Conservation (phyloP, 768 basidiomycete species). For the Mycena olivaceomarginata region DNA sequence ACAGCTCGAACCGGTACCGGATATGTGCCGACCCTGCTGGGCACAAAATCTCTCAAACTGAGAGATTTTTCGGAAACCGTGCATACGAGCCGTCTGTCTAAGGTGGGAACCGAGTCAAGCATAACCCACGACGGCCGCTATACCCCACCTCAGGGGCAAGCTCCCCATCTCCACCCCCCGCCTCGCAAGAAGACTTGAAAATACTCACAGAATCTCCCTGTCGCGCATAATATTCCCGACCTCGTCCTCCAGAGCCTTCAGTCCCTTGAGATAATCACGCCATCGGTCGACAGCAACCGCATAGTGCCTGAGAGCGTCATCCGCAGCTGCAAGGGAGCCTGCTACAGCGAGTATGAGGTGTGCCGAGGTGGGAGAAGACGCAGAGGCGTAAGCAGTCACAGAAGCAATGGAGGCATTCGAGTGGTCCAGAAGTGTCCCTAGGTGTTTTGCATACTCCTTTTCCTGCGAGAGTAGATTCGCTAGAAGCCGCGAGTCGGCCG, state of each 20-base stretch:
- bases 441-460: conserved; percentile 81
- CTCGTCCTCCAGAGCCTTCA: conserved; percentile 85
- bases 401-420: conserved; percentile 79
- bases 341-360: conserved; percentile 75
- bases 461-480: conserved; percentile 80
- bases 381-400: conserved; percentile 84
- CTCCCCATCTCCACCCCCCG: neutral
- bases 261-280: conserved; percentile 73
- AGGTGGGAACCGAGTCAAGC: no score
- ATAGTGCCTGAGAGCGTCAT: conserved; percentile 82
- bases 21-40: no score
- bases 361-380: conserved; percentile 74
- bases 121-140: neutral
- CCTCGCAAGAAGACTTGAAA: neutral
- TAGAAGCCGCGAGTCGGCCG: conserved; percentile 85
- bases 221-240: conserved; percentile 82
- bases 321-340: conserved; percentile 75
- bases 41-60: no score
- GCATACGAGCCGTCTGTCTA: neutral
- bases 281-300: conserved; percentile 78
- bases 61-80: neutral
- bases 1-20: neutral
- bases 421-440: conserved; percentile 73
- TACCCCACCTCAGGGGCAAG: neutral
- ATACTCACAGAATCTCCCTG: conserved; percentile 86